Base-by-base conservation (phyloP, 2,329 filamentous ascomycete species). In the Acrodontium crateriforme region DNA sequence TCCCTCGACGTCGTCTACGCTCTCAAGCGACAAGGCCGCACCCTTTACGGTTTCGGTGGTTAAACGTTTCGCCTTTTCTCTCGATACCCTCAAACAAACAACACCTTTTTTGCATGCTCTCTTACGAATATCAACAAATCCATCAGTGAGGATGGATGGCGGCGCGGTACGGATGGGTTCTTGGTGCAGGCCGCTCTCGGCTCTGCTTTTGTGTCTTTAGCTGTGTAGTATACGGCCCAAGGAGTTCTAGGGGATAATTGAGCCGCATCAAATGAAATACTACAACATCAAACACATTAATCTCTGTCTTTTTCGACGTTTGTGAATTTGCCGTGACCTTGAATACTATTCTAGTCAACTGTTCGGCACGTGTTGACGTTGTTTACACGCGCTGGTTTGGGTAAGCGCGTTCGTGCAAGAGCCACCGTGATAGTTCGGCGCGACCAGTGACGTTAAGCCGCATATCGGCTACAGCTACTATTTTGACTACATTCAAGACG, bases 21-120 rank as follows among this genome's bases (percentile, higher is more conserved):
- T 36, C 64, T 72, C 49, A 71, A 72, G 65, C 57, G 68, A 55
- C 68, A 71, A 63, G 68, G 68, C 53, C 67, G 67, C 37, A 76
- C 71, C 46, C 68, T 76, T 22, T 75, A 76, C 60, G 71, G 71
- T 63, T 75, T 75, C 63, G 71, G 71, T 62, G 71, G 71, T 65
- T 75, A 61, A 50, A 41, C 49, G 42, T 30, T 34, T 46, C 38
- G 32, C 32, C 31, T 29, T 27, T 29, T 22, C 24, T 27, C 28
- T 31, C 32, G 25, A 34, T 28, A 15, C 26, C 22, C 11, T 26
- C 13, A 18, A 11, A 28, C 26, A 24, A 30, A 19, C 36, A 31
- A 31, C 32, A 34, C 32, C 32, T 35, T 21, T 30, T 36, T 43
- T 47, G 41, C 43, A 50, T 49, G 46, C 39, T 47, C 49, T 46